phyloP scores from a whole-genome alignment of 768 basidiomycete genomes.

The Asterophora lycoperdoides region DNA sequence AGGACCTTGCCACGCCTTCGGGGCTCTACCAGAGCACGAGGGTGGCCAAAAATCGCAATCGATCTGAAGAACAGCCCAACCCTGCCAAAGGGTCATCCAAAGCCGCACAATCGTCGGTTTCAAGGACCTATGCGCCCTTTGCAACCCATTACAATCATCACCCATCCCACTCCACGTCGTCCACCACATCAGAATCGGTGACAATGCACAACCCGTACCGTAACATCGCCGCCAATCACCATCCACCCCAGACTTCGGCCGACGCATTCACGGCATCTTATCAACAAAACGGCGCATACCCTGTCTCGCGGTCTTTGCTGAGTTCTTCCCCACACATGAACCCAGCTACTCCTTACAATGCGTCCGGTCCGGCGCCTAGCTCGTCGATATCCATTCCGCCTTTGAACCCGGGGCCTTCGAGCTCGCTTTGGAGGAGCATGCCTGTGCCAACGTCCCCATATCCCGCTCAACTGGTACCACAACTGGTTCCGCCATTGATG shows the following conservation, averaged over 20 bases:
- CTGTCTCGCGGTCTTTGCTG: too few relatives aligned
- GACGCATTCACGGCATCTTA: too few relatives aligned
- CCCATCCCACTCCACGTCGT: conserved; percentile 18
- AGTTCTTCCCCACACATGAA: too few relatives aligned
- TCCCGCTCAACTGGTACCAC: background rate
- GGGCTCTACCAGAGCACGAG: conserved; percentile 69
- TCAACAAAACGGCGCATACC: too few relatives aligned
- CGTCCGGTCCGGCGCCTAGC: background rate
- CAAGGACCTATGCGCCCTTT: conserved; percentile 40
- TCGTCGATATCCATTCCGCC: background rate
- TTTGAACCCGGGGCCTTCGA: background rate
- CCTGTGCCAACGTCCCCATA: background rate
- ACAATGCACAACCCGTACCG: conserved; percentile 36
- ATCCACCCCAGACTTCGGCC: too few relatives aligned
- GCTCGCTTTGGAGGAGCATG: background rate
- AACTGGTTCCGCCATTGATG: background rate
- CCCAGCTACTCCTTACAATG: too few relatives aligned
- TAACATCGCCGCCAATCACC: too few relatives aligned
- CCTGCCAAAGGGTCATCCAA: conserved; percentile 24
- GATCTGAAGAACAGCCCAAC: conserved; percentile 43
- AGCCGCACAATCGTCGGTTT: conserved; percentile 21
- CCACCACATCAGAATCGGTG: conserved; percentile 28
- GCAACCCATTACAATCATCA: conserved; percentile 27
- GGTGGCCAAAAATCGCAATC: conserved; percentile 45
- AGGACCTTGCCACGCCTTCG: conserved; percentile 60